A percentile compares a stretch with the other conserved stretches of the same genome.
These are phyloP conservation scores for Blumeria hordei DNA, from an alignment of 2,329 filamentous ascomycete species.

Conservation along the genomic window DNA sequence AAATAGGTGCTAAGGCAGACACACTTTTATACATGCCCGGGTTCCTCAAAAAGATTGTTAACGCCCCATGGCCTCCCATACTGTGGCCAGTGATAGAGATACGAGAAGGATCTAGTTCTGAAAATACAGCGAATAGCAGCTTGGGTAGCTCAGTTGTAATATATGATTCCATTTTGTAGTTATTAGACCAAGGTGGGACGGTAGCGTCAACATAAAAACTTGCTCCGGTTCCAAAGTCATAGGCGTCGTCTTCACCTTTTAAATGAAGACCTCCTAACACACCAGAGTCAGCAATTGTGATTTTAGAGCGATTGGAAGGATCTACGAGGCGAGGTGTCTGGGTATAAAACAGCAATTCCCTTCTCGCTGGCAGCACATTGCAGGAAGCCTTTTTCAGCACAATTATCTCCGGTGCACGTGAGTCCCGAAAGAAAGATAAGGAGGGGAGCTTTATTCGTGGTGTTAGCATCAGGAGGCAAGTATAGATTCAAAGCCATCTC, in stretches of 20 bases:
- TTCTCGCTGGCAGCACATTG: slow-evolving; percentile 56
- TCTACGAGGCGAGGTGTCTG: slow-evolving; percentile 73
- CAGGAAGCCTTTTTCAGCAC: slow-evolving; percentile 69
- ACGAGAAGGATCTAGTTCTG: slow-evolving; percentile 40
- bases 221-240: slow-evolving; percentile 78
- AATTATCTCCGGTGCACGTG: slow-evolving; percentile 82
- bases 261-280: slow-evolving; percentile 45
- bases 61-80: slow-evolving; percentile 91
- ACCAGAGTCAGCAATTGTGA: background rate
- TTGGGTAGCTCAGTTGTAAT: slow-evolving; percentile 69
- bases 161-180: slow-evolving; percentile 93
- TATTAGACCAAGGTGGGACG: slow-evolving; percentile 41
- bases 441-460: slow-evolving; percentile 43
- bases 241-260: slow-evolving; percentile 63
- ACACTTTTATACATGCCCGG: slow-evolving; percentile 75
- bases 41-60: slow-evolving; percentile 81
- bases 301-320: background rate
- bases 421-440: slow-evolving; percentile 85
- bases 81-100: slow-evolving; percentile 82
- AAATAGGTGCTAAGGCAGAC: slow-evolving; percentile 73
- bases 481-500: slow-evolving; percentile 88
- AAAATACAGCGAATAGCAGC: slow-evolving; percentile 47
- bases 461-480: slow-evolving; percentile 28
- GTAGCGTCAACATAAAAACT: slow-evolving; percentile 90
- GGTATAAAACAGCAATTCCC: slow-evolving; percentile 81